Conservation (phyloP, 2,329 filamentous ascomycete genomes). For the Alternaria ethzedia region DNA sequence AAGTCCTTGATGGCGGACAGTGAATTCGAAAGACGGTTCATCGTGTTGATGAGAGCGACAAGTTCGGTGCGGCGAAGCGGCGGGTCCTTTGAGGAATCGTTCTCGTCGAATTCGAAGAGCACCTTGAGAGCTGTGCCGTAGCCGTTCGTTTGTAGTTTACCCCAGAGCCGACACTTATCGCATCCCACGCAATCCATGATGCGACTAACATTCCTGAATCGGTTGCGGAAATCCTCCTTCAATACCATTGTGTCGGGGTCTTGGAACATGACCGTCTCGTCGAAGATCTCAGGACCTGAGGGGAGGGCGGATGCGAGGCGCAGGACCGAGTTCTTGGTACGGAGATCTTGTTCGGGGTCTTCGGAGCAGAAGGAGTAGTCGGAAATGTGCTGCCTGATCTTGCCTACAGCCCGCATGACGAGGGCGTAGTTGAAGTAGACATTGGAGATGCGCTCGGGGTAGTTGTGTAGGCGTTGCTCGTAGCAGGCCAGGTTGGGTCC, state of each 20-base stretch:
- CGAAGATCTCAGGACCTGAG: slow-evolving; percentile 77
- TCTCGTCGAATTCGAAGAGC: slow-evolving; percentile 88
- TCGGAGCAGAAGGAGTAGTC: slow-evolving; percentile 92
- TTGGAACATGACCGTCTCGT: slow-evolving; percentile 95
- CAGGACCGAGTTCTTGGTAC: slow-evolving; percentile 83
- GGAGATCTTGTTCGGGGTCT: slow-evolving; percentile 76
- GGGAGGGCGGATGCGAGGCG: slow-evolving; percentile 74
- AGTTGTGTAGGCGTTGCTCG: slow-evolving; percentile 78
- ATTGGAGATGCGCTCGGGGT: slow-evolving; percentile 93
- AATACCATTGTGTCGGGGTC: slow-evolving; percentile 72
- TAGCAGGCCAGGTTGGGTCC: slow-evolving; percentile 90
- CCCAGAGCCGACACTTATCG: slow-evolving; percentile 98
- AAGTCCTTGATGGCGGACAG: slow-evolving; percentile 78
- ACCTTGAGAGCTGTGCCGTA: slow-evolving; percentile 96
- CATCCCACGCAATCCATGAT: slow-evolving; percentile 99
- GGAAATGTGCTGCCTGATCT: slow-evolving; percentile 81
- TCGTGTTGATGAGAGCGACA: slow-evolving; percentile 92
- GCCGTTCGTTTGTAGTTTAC: slow-evolving; percentile 92
- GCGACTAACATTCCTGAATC: slow-evolving; percentile 94
- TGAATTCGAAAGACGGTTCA: slow-evolving; percentile 84
- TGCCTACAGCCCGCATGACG: slow-evolving; percentile 88
- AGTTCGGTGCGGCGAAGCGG: slow-evolving; percentile 86
- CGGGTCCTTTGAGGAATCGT: slow-evolving; percentile 68
- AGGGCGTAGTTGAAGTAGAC: slow-evolving; percentile 99
- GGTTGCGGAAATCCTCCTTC: slow-evolving; percentile 96